Conservation (phyloP, 2,329 filamentous ascomycete genomes). For the Corniculantispora saksenae region DNA sequence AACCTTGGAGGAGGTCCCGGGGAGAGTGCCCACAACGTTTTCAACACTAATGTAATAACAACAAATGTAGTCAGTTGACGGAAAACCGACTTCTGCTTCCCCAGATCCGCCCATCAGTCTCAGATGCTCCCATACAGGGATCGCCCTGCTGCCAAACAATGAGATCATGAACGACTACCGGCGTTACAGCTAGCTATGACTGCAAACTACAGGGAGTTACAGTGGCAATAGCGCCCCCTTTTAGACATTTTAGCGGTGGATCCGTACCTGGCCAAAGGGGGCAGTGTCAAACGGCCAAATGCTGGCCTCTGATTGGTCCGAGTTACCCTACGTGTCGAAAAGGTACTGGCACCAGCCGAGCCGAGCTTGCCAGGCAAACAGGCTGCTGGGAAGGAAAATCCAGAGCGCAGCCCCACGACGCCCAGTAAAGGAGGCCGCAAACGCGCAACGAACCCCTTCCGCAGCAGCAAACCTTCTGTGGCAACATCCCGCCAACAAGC, state of each 20-base stretch:
- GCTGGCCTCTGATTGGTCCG: constrained; percentile 4
- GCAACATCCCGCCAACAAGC: constrained; percentile 18
- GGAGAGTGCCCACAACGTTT: too few relatives aligned
- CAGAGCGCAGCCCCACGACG: constrained; percentile 3
- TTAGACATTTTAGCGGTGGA: not conserved
- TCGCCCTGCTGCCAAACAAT: not conserved
- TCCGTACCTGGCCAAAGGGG: not conserved
- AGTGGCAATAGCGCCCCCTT: not conserved
- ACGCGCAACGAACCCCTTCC: constrained; percentile 17
- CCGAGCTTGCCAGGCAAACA: not conserved
- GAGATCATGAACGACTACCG: not conserved
- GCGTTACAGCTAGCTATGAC: not conserved
- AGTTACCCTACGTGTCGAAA: constrained; percentile 15
- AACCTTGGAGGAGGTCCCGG: too few relatives aligned
- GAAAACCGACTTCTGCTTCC: too few relatives aligned
- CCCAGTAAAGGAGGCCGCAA: constrained; percentile 18
- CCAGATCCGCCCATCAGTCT: not conserved
- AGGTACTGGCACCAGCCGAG: not conserved
- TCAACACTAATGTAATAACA: too few relatives aligned
- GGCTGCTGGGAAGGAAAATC: not conserved
- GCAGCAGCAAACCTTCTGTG: constrained; percentile 8
- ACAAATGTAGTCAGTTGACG: too few relatives aligned
- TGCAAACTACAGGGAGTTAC: not conserved
- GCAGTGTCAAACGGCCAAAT: not conserved
- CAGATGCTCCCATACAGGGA: not conserved